A percentile compares a stretch with the other conserved stretches of the same genome.
These are phyloP conservation scores for Berberis vulgaris DNA, from an alignment of 164 flowering plant species.

Conservation along the genomic window DNA sequence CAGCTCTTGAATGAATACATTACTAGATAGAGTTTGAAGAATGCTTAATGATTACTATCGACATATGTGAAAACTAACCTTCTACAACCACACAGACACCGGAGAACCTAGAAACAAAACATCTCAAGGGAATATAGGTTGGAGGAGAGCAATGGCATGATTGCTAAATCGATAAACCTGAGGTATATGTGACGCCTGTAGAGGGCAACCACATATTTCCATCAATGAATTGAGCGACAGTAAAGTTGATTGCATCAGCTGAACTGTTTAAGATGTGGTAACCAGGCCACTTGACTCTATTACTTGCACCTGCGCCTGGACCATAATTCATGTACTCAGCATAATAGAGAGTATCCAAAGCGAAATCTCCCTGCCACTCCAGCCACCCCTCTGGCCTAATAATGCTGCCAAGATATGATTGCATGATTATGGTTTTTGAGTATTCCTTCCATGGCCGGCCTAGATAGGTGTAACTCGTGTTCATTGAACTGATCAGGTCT, in stretches of 20 bases:
- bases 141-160: no score
- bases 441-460: constrained; percentile 10
- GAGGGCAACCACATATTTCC: background rate
- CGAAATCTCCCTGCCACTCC: background rate
- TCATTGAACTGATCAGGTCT: background rate
- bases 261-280: background rate
- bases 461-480: background rate
- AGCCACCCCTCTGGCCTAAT: constrained; percentile 12
- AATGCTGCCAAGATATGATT: background rate
- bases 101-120: no score
- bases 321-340: constrained; percentile 2
- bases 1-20: no score
- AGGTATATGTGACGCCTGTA: background rate
- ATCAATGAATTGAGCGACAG: background rate
- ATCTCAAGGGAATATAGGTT: no score
- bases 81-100: no score
- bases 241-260: background rate
- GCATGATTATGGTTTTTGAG: background rate
- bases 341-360: background rate
- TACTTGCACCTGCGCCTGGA: background rate
- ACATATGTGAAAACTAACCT: no score
- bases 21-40: no score
- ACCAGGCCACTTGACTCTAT: constrained; percentile 4
- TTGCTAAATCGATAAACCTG: background rate
- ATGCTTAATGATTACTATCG: no score